These are phyloP conservation scores for Coprinopsis cinerea DNA, from an alignment of 768 basidiomycete species.

Conservation along the genomic window DNA sequence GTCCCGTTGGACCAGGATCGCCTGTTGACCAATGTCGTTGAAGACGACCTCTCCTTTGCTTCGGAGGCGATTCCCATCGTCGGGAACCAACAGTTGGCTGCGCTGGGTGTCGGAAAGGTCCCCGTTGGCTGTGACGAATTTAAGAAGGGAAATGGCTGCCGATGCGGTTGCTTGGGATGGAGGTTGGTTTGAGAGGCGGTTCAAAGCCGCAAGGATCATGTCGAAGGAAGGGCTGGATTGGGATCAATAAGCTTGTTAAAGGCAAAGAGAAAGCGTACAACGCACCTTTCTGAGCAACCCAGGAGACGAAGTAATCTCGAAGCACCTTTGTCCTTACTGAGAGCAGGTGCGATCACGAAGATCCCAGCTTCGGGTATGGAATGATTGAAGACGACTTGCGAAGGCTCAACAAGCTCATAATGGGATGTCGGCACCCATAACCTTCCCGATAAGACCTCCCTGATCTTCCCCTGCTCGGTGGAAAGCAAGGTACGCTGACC, in stretches of 20 bases:
- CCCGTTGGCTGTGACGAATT: constrained; percentile 20
- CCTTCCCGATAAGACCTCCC: too few species aligned
- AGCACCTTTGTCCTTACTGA: constrained; percentile 11
- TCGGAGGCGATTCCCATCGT: constrained; percentile 20
- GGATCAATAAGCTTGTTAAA: neutral
- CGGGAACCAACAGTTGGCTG: constrained; percentile 30
- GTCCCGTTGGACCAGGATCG: constrained; percentile 17
- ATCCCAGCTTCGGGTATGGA: too few species aligned
- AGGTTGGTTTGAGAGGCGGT: constrained; percentile 12
- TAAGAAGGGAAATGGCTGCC: constrained; percentile 24
- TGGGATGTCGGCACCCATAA: too few species aligned
- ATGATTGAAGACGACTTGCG: too few species aligned
- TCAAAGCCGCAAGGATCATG: constrained; percentile 23
- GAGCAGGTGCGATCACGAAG: neutral
- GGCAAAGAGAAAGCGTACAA: neutral
- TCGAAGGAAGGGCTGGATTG: constrained; percentile 24
- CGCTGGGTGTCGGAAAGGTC: constrained; percentile 17
- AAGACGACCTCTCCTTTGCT: constrained; percentile 25
- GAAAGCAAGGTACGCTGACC: too few species aligned
- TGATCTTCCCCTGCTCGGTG: too few species aligned
- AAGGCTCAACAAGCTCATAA: too few species aligned
- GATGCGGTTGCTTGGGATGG: constrained; percentile 14
- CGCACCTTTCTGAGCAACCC: constrained; percentile 36
- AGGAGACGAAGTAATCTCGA: constrained; percentile 23
- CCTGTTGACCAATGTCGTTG: constrained; percentile 36